Conservation (phyloP, 139 green algal genomes). For the Closterium sp. region DNA sequence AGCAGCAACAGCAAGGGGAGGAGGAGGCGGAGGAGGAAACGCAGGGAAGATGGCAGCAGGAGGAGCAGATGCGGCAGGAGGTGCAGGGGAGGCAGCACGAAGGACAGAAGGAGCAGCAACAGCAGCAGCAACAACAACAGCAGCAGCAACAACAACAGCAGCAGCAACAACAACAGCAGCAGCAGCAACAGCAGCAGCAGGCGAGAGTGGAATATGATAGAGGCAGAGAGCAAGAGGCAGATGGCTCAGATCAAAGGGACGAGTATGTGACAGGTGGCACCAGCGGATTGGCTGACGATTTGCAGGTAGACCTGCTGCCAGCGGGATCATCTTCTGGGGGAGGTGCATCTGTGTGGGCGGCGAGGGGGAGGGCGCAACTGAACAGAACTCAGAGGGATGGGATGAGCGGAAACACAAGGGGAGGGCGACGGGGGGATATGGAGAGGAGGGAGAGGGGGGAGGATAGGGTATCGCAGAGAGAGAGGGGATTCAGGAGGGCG, state of each 20-base stretch:
- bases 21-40: too few species aligned
- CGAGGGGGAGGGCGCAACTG: not conserved
- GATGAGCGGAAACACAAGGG: not conserved
- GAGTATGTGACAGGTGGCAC: too few species aligned
- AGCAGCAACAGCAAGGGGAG: not conserved
- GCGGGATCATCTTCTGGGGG: not conserved
- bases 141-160: too few species aligned
- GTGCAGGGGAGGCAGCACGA: too few species aligned
- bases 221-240: not conserved
- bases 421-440: not conserved
- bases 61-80: too few species aligned
- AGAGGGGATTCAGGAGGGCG: not conserved
- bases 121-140: too few species aligned
- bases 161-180: too few species aligned
- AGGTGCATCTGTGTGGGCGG: not conserved
- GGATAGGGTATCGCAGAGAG: not conserved
- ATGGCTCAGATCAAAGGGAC: too few species aligned
- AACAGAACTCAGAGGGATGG: not conserved
- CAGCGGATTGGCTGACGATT: not conserved
- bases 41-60: too few species aligned
- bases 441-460: not conserved
- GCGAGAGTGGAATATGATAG: too few species aligned
- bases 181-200: too few species aligned
- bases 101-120: too few species aligned
- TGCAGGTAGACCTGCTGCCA: not conserved